Conservation (phyloP, 2,329 filamentous ascomycete genomes). For the Botrytis squamosa region DNA sequence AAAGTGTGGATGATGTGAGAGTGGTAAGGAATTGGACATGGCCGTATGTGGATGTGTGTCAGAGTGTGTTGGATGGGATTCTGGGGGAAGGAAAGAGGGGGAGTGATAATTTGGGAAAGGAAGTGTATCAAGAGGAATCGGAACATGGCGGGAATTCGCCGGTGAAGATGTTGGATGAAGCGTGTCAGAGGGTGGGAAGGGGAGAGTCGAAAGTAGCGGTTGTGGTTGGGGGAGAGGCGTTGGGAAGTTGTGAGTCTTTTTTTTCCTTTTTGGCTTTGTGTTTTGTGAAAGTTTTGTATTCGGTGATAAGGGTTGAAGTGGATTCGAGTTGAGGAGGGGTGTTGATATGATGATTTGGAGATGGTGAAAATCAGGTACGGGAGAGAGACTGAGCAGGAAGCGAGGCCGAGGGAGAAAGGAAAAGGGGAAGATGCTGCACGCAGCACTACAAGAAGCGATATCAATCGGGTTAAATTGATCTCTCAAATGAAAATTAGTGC, state of each 20-base stretch:
- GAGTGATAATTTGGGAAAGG: not conserved
- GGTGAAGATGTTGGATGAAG: slow-evolving; percentile 61
- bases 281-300: not conserved
- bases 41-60: slow-evolving; percentile 5
- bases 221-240: slow-evolving; percentile 62
- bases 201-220: slow-evolving; percentile 57
- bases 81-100: not conserved
- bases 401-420: not conserved
- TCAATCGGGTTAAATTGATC: not conserved
- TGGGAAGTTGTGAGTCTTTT: slow-evolving; percentile 43
- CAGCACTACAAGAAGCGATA: not conserved
- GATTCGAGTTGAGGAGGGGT: not conserved
- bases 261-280: not conserved
- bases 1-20: slow-evolving; percentile 50
- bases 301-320: not conserved
- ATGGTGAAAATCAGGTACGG: not conserved
- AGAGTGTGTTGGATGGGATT: not conserved
- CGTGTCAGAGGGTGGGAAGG: slow-evolving; percentile 54
- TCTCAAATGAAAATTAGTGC: not conserved
- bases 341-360: not conserved
- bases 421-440: not conserved
- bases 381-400: not conserved
- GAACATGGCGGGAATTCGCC: slow-evolving; percentile 49
- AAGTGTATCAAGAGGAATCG: not conserved
- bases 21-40: slow-evolving; percentile 16